These are phyloP conservation scores for Linnemannia hyalina DNA, from an alignment of 192 early-diverging fungal species.

Conservation along the genomic window DNA sequence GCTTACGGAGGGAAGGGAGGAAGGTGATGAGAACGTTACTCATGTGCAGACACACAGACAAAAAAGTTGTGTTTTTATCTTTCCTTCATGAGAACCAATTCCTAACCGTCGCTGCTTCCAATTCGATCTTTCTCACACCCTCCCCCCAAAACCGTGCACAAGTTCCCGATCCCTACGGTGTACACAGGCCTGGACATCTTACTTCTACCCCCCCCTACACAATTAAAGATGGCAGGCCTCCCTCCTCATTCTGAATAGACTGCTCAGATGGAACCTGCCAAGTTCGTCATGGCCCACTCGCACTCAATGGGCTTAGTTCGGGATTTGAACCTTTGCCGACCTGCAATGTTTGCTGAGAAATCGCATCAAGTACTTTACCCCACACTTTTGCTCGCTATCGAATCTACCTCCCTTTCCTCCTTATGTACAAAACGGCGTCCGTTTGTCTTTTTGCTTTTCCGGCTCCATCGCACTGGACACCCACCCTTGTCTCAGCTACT, in stretches of 20 bases:
- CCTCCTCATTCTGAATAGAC: not conserved
- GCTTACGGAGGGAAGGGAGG: not conserved
- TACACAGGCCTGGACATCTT: not conserved
- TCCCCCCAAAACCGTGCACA: not conserved
- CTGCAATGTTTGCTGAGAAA: constrained; percentile 7
- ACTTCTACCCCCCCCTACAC: no score
- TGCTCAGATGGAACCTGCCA: not conserved
- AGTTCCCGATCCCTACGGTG: not conserved
- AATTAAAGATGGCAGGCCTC: not conserved
- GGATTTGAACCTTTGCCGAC: constrained; percentile 13
- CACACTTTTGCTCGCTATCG: constrained; percentile 8
- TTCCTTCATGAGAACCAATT: not conserved
- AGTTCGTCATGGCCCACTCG: constrained; percentile 6
- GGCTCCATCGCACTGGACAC: not conserved
- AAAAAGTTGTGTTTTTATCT: not conserved
- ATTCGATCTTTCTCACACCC: not conserved
- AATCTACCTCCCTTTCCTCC: not conserved
- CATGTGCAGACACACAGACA: not conserved
- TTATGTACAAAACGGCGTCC: not conserved
- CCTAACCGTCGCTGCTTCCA: not conserved
- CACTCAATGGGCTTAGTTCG: constrained; percentile 11
- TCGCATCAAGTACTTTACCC: constrained; percentile 1
- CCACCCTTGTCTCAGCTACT: not conserved
- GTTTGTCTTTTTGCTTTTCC: not conserved
- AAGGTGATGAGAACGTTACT: not conserved